phyloP scores from a whole-genome alignment of 2,329 filamentous ascomycete genomes.

The Dryadomyces quercus-mongolicae region DNA sequence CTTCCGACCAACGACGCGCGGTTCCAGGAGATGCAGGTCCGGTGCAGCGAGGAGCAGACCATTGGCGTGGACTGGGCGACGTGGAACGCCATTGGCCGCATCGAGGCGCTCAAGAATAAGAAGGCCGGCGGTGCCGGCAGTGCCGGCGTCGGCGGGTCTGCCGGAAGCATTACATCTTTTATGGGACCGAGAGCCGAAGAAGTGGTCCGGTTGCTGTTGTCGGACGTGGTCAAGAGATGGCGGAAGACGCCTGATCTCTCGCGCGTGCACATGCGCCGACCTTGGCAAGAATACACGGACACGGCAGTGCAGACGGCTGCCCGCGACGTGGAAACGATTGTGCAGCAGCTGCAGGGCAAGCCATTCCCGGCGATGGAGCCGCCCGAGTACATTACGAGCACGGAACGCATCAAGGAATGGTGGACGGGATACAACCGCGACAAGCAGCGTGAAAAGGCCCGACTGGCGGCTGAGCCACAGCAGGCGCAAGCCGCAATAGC shows the following conservation, averaged over 20 bases:
- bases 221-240: slow-evolving; percentile 31
- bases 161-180: slow-evolving; percentile 1
- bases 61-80: slow-evolving; percentile 10
- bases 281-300: slow-evolving; percentile 27
- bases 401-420: slow-evolving; percentile 39
- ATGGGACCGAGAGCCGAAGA: slow-evolving; percentile 23
- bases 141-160: slow-evolving; percentile 11
- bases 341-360: slow-evolving; percentile 28
- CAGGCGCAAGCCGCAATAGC: slow-evolving; percentile 5
- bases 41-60: slow-evolving; percentile 30
- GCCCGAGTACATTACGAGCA: slow-evolving; percentile 37
- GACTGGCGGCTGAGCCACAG: slow-evolving; percentile 16
- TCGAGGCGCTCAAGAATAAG: background rate
- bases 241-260: slow-evolving; percentile 25
- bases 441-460: slow-evolving; percentile 21
- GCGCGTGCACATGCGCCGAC: slow-evolving; percentile 19
- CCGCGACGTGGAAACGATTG: slow-evolving; percentile 29
- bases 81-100: slow-evolving; percentile 9
- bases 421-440: slow-evolving; percentile 32
- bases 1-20: slow-evolving; percentile 27
- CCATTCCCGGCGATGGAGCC: slow-evolving; percentile 38
- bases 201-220: slow-evolving; percentile 29
- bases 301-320: slow-evolving; percentile 28
- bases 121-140: slow-evolving; percentile 10
- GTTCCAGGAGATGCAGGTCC: slow-evolving; percentile 35